These are phyloP conservation scores for Salix udensis DNA, from an alignment of 345 rosid genomes.

Conservation along the genomic window DNA sequence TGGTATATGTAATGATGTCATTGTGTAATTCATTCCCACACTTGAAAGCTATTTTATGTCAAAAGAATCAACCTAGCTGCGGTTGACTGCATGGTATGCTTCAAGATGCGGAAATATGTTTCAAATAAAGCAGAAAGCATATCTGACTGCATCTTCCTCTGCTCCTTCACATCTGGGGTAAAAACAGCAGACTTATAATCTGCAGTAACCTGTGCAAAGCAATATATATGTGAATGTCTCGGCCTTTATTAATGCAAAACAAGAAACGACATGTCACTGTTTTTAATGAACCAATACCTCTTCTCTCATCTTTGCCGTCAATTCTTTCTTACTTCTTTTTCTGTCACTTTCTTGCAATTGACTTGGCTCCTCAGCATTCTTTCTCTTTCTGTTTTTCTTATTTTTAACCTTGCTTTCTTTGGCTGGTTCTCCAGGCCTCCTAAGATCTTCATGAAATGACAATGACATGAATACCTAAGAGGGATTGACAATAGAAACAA, in stretches of 20 bases:
- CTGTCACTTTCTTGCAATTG: slow-evolving; percentile 52
- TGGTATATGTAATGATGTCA: not conserved
- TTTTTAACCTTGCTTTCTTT: slow-evolving; percentile 39
- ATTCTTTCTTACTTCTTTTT: slow-evolving; percentile 64
- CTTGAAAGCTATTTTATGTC: not conserved
- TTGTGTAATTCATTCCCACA: not conserved
- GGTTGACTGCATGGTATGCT: slow-evolving; percentile 53
- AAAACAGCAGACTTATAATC: slow-evolving; percentile 74
- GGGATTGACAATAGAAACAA: not conserved
- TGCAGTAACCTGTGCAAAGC: slow-evolving; percentile 60
- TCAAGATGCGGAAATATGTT: slow-evolving; percentile 86
- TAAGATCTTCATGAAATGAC: slow-evolving; percentile 78
- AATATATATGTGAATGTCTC: slow-evolving; percentile 1
- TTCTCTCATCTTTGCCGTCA: slow-evolving; percentile 64
- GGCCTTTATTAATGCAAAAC: not conserved
- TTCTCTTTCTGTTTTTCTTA: slow-evolving; percentile 59
- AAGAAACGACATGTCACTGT: not conserved
- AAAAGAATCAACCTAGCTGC: slow-evolving; percentile 45
- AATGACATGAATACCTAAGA: slow-evolving; percentile 79
- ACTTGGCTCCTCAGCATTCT: slow-evolving; percentile 48
- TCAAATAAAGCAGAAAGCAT: slow-evolving; percentile 81
- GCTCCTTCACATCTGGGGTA: slow-evolving; percentile 54
- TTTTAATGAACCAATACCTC: slow-evolving; percentile 45
- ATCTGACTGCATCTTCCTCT: slow-evolving; percentile 70
- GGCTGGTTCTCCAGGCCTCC: slow-evolving; percentile 36